These are phyloP conservation scores for Candida fluviatilis DNA, from an alignment of 805 yeast genomes.

Conservation along the genomic window DNA sequence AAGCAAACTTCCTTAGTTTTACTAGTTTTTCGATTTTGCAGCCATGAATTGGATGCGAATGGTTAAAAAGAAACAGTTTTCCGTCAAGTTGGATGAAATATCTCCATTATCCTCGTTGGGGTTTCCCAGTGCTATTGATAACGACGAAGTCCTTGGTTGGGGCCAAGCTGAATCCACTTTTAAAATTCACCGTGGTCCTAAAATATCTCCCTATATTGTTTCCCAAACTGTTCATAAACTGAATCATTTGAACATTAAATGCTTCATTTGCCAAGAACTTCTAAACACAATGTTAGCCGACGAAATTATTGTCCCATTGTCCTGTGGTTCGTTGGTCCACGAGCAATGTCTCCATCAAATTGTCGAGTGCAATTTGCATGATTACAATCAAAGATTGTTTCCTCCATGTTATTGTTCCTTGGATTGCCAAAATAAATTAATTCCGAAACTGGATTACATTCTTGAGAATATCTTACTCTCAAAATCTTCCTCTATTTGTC, in stretches of 20 bases:
- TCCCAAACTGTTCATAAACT: slow-evolving; percentile 8
- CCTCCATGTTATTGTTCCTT: background rate
- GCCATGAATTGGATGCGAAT: slow-evolving; percentile 1
- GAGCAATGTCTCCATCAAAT: slow-evolving; percentile 46
- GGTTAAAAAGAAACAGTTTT: background rate
- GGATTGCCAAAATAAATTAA: background rate
- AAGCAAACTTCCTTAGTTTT: no score
- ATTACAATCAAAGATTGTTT: background rate
- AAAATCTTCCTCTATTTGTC: background rate
- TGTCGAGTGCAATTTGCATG: background rate
- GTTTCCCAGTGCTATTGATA: slow-evolving; percentile 2
- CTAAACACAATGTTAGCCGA: slow-evolving; percentile 41
- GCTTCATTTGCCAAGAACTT: slow-evolving; percentile 52
- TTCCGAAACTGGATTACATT: background rate
- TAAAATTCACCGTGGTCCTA: slow-evolving; percentile 4
- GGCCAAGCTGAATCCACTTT: background rate
- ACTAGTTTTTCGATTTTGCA: background rate
- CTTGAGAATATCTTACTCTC: background rate
- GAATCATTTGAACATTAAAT: slow-evolving; percentile 14
- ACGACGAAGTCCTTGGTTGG: slow-evolving; percentile 4
- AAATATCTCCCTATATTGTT: slow-evolving; percentile 19
- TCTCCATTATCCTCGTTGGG: slow-evolving; percentile 2
- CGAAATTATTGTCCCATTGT: slow-evolving; percentile 44
- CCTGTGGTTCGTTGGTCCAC: slow-evolving; percentile 55
- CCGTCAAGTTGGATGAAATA: background rate